Conservation (phyloP, 805 yeast genomes). For the Tetrapisispora pingtungensis region DNA sequence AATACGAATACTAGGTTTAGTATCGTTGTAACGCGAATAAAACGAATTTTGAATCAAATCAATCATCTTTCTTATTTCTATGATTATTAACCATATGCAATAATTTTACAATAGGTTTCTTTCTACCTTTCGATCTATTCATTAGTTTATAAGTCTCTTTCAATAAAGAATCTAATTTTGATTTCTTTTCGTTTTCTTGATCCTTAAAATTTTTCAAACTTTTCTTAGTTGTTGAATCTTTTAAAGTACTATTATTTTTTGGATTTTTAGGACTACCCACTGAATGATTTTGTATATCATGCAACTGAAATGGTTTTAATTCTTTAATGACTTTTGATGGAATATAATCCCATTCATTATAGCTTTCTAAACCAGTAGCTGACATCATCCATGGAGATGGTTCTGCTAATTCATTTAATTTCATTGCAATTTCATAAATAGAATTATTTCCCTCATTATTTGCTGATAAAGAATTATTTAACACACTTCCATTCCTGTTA, state of each 20-base stretch:
- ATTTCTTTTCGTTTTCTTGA: constrained; percentile 6
- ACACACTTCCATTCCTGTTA: constrained; percentile 4
- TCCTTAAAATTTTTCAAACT: constrained; percentile 1
- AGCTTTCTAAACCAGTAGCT: constrained; percentile 30
- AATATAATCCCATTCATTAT: constrained; percentile 27
- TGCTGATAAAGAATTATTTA: background rate
- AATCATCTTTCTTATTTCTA: background rate
- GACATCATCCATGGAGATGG: constrained; percentile 30
- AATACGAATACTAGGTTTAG: too few relatives aligned
- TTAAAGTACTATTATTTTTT: background rate
- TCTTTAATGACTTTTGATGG: constrained; percentile 25
- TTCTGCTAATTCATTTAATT: constrained; percentile 19
- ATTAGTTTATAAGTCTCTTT: constrained; percentile 15
- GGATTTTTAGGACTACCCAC: background rate
- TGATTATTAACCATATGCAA: constrained; percentile 15
- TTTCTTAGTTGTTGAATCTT: background rate
- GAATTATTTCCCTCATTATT: constrained; percentile 7
- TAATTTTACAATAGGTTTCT: constrained; percentile 21
- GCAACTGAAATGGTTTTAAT: constrained; percentile 30
- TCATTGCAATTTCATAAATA: constrained; percentile 25
- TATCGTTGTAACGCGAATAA: too few relatives aligned
- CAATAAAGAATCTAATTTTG: constrained; percentile 10
- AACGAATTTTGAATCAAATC: background rate
- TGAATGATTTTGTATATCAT: constrained; percentile 4
- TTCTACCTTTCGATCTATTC: constrained; percentile 21